These are phyloP conservation scores for Spiromastix sp. DNA, from an alignment of 2,329 filamentous ascomycete genomes.

Conservation along the genomic window DNA sequence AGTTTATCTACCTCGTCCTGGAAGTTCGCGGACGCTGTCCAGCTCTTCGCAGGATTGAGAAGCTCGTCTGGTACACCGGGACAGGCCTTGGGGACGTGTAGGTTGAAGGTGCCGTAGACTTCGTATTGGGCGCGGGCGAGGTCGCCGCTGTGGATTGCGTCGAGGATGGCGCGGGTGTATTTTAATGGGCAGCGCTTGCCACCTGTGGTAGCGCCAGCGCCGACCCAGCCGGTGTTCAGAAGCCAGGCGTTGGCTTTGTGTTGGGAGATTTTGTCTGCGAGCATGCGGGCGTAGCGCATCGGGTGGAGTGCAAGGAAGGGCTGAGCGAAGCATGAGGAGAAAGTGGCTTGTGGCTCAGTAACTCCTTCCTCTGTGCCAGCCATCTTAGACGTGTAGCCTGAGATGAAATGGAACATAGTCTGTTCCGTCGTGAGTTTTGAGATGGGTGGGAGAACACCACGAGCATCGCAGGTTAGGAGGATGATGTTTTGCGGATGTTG, in stretches of 20 bases:
- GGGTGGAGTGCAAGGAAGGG: conserved; percentile 98
- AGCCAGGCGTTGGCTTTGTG: conserved; percentile 97
- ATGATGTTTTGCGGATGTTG: conserved; percentile 96
- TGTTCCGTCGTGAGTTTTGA: conserved; percentile 90
- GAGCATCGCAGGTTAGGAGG: conserved; percentile 93
- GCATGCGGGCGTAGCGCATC: conserved; percentile 98
- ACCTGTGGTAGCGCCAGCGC: conserved; percentile 78
- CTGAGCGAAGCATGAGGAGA: conserved; percentile 98
- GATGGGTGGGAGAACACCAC: conserved; percentile 93
- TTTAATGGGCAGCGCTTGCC: conserved; percentile 96
- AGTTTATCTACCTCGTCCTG: conserved; percentile 82
- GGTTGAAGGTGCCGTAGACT: conserved; percentile 93
- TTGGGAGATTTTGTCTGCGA: conserved; percentile 92
- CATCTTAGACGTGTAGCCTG: conserved; percentile 99
- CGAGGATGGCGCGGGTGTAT: conserved; percentile 96
- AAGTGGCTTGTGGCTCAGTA: conserved; percentile 94
- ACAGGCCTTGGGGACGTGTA: conserved; percentile 87
- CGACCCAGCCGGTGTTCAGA: conserved; percentile 96
- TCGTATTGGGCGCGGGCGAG: conserved; percentile 90
- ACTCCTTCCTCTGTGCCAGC: conserved; percentile 96
- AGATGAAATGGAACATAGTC: conserved; percentile 99
- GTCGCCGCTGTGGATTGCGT: conserved; percentile 94
- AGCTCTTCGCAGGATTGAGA: conserved; percentile 87
- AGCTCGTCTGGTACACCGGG: conserved; percentile 81
- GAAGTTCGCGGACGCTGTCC: conserved; percentile 79